A percentile compares a stretch with the other conserved stretches of the same genome.
phyloP scores from a whole-genome alignment of 257 asterid genomes.

The Solanum bulbocastanum region DNA sequence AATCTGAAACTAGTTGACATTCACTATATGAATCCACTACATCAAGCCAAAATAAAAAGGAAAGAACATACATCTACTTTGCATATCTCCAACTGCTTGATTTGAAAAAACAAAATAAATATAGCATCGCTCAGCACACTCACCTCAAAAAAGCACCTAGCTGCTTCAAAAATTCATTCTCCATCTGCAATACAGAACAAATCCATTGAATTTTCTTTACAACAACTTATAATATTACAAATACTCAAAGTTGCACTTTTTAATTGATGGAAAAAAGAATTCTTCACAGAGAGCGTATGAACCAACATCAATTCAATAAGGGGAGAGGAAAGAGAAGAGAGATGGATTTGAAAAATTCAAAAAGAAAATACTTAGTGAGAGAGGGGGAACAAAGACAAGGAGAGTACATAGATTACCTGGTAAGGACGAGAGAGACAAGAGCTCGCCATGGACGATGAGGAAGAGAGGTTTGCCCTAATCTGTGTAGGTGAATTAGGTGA shows the following conservation, averaged over 20 bases:
- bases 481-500: no score
- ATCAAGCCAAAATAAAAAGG: background rate
- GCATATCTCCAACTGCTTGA: background rate
- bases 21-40: background rate
- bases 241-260: background rate
- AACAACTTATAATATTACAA: background rate
- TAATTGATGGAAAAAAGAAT: background rate
- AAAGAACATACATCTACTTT: no score
- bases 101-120: background rate
- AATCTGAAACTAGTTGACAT: background rate
- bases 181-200: background rate
- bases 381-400: background rate
- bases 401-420: background rate
- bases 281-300: background rate
- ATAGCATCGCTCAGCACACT: background rate
- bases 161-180: slow-evolving; percentile 1
- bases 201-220: no score
- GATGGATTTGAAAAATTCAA: no score
- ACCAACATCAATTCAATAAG: background rate
- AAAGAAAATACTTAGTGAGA: background rate
- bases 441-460: no score
- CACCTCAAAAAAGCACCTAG: background rate
- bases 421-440: background rate
- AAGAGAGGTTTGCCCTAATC: no score
- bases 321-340: background rate